These are phyloP conservation scores for Mycena albidolilacea DNA, from an alignment of 768 basidiomycete species.

Conservation along the genomic window DNA sequence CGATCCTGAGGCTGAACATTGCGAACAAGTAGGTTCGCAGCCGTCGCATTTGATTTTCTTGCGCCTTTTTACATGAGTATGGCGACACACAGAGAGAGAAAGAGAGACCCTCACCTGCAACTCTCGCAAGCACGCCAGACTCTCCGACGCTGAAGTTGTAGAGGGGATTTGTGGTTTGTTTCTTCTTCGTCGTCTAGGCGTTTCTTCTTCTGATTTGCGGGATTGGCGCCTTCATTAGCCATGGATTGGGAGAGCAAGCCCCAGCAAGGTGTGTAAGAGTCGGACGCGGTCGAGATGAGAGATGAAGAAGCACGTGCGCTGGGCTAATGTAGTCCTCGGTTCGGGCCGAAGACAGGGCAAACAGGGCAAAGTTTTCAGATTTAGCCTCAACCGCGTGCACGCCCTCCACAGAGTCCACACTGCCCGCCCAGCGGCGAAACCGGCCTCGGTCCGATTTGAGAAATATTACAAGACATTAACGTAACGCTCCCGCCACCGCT, in stretches of 20 bases:
- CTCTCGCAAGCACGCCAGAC: conserved; percentile 94
- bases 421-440: conserved; percentile 8
- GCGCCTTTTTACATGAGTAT: conserved; percentile 62
- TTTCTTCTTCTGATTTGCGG: conserved; percentile 82
- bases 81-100: not conserved
- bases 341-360: conserved; percentile 21
- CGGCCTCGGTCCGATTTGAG: conserved; percentile 16
- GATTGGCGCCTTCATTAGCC: conserved; percentile 29
- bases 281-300: not conserved
- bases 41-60: conserved; percentile 97
- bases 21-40: conserved; percentile 87
- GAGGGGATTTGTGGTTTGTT: conserved; percentile 68
- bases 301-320: conserved; percentile 5
- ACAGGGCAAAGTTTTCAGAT: not conserved
- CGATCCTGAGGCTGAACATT: conserved; percentile 81
- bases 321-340: conserved; percentile 4
- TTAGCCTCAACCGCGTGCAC: not conserved
- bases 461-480: conserved; percentile 10
- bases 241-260: conserved; percentile 15
- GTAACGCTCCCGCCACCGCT: conserved; percentile 53
- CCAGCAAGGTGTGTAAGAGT: not conserved
- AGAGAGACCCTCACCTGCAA: conserved; percentile 72
- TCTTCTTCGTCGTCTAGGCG: conserved; percentile 73
- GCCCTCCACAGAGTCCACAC: conserved; percentile 4
- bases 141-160: conserved; percentile 83